phyloP scores from a whole-genome alignment of 345 rosid species.

The Salix udensis region DNA sequence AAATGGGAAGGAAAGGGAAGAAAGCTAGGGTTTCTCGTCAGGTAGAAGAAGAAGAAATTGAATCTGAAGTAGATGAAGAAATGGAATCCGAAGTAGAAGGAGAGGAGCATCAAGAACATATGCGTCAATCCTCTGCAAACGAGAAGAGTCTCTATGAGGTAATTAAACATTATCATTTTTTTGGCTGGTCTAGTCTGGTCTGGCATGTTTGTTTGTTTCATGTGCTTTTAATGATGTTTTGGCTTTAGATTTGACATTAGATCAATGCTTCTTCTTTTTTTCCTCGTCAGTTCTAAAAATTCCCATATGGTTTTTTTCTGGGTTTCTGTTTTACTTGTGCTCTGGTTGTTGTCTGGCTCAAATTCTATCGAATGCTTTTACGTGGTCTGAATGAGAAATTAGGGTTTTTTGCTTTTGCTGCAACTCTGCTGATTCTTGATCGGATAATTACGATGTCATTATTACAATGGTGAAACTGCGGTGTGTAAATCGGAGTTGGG shows the following conservation, averaged over 20 bases:
- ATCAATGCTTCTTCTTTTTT: background rate
- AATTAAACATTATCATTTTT: background rate
- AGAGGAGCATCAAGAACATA: conserved; percentile 21
- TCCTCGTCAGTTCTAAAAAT: background rate
- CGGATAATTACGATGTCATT: background rate
- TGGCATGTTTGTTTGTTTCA: background rate
- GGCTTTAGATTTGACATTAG: background rate
- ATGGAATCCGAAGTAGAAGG: conserved; percentile 34
- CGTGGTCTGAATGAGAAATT: background rate
- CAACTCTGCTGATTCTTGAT: background rate
- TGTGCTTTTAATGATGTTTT: background rate
- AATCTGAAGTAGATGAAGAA: conserved; percentile 30
- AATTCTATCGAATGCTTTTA: background rate
- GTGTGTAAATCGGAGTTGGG: background rate
- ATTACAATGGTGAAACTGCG: background rate
- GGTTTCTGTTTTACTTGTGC: background rate
- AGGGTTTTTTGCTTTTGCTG: conserved; percentile 3
- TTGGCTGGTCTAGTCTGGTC: background rate
- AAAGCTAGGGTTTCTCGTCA: conserved; percentile 48
- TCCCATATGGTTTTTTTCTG: background rate
- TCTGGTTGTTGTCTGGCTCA: background rate
- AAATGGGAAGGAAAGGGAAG: conserved; percentile 54
- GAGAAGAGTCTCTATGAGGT: conserved; percentile 62
- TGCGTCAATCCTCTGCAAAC: conserved; percentile 17
- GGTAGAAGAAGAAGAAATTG: conserved; percentile 30